Evolutionary conservation across 164 flowering plant species (phyloP).

Genomic region (Brasenia schreberi): DNA sequence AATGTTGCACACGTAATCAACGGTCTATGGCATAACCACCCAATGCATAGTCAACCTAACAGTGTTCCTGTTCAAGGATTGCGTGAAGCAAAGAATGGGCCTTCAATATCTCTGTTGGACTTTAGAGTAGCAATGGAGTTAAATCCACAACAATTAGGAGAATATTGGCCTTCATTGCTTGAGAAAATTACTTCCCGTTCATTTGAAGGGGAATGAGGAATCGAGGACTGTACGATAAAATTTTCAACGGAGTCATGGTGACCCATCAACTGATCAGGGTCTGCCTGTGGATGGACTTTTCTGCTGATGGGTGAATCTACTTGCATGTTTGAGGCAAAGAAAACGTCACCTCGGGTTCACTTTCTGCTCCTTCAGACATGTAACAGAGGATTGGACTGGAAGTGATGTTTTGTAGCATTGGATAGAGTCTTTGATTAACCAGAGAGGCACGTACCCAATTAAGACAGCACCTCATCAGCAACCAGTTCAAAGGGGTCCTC

Average conservation of each 20-base stretch:
- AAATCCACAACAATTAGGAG: conserved; percentile 90
- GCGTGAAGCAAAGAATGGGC: conserved; percentile 7
- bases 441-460: no score
- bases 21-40: conserved; percentile 62
- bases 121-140: conserved; percentile 94
- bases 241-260: conserved; percentile 13
- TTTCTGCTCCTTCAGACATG: not conserved
- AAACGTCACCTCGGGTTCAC: not conserved
- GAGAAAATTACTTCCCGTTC: conserved; percentile 66
- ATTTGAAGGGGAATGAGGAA: conserved; percentile 36
- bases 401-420: not conserved
- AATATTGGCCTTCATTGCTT: conserved; percentile 85
- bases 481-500: no score
- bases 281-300: not conserved
- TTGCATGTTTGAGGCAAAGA: not conserved
- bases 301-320: not conserved
- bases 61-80: conserved; percentile 25
- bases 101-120: conserved; percentile 61
- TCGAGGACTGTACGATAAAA: conserved; percentile 2
- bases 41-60: conserved; percentile 34
- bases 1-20: conserved; percentile 31
- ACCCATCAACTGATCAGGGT: not conserved
- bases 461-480: no score
- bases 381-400: not conserved
- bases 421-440: no score